These are phyloP conservation scores for Senna siamea DNA, from an alignment of 306 rosid species.

Conservation along the genomic window DNA sequence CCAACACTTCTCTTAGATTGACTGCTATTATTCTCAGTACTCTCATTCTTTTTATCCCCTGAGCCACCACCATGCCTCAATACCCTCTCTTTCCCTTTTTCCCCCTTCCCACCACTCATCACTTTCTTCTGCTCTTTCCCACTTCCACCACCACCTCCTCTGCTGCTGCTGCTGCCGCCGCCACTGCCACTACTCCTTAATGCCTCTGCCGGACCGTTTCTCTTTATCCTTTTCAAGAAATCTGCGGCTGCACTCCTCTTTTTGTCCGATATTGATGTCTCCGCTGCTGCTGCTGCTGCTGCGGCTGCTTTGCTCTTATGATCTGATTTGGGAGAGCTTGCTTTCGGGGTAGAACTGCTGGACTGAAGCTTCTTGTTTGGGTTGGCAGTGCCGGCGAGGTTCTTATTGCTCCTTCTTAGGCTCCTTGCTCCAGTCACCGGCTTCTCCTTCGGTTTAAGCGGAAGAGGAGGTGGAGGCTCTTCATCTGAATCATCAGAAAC, in stretches of 20 bases:
- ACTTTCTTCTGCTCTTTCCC: slow-evolving; percentile 13
- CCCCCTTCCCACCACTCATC: background rate
- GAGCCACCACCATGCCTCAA: background rate
- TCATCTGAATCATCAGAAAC: slow-evolving; percentile 45
- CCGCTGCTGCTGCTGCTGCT: background rate
- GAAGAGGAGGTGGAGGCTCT: slow-evolving; percentile 41
- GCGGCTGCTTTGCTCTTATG: slow-evolving; percentile 61
- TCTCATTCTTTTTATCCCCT: background rate
- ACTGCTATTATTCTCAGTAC: background rate
- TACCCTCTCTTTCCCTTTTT: background rate
- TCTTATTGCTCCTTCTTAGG: slow-evolving; percentile 63
- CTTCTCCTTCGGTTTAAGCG: slow-evolving; percentile 55
- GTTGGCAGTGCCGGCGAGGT: slow-evolving; percentile 23
- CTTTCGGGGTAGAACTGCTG: slow-evolving; percentile 42
- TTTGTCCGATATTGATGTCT: slow-evolving; percentile 43
- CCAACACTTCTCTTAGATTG: slow-evolving; percentile 5
- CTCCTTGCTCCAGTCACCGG: slow-evolving; percentile 76
- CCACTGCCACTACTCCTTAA: background rate
- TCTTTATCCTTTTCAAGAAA: slow-evolving; percentile 20
- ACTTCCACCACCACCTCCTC: background rate
- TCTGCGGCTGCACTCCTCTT: slow-evolving; percentile 42
- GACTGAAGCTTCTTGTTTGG: slow-evolving; percentile 50
- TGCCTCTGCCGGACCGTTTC: background rate
- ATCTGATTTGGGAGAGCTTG: slow-evolving; percentile 44
- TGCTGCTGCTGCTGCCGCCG: background rate